Evolutionary conservation across 352 stramenopile species (phyloP), one percentile per base, ranked within the genome.

Genomic region (Pythium monospermum): DNA sequence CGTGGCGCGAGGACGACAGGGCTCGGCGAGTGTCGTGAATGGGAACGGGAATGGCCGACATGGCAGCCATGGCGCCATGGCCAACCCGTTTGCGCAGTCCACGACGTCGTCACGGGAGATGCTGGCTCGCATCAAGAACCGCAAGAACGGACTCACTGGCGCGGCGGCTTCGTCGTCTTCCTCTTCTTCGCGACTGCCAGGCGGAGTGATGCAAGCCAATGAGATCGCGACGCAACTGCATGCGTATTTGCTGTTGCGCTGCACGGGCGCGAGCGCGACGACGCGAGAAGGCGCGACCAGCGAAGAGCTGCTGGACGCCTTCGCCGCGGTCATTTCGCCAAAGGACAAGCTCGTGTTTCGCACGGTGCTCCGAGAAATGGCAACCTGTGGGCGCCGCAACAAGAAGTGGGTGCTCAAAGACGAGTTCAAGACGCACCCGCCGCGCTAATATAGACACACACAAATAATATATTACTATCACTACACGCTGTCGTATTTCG

Each of bases 331-430:
- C 21, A 68, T 94, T 12, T 75, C 85, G 23, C 71, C 72, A n/a
- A 88, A 93, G 53, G 83, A 95, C 66, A 95, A 95, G 52, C 68
- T 93, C 22, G 66, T 94, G 16, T 95, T 95, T 51, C 79, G 85
- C 16, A 87, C 89, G 27, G 54, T 95, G 40, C 63, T 95, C 49
- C 81, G 77, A 47, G 77, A 89, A 37, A 92, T 95, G 67, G 85
- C 85, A n/a, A n/a, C n/a, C n/a, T n/a, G n/a, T 1, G 67, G 76
- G 19, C 91, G 81, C 47, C 71, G 65, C 6, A 69, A 66, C 23
- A 68, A 83, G 37, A 72, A 79, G 27, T 95, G 85, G 85, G 74
- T 62, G 30, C 61, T 95, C 25, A 92, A 86, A 35, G 23, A 69
- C 11, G 81, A 85, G 43, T 92, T 78, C 44, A 10, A 44, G 31